Base-by-base conservation (phyloP, 1,284 basidiomycete genomes). In the Hemileia vastatrix region DNA sequence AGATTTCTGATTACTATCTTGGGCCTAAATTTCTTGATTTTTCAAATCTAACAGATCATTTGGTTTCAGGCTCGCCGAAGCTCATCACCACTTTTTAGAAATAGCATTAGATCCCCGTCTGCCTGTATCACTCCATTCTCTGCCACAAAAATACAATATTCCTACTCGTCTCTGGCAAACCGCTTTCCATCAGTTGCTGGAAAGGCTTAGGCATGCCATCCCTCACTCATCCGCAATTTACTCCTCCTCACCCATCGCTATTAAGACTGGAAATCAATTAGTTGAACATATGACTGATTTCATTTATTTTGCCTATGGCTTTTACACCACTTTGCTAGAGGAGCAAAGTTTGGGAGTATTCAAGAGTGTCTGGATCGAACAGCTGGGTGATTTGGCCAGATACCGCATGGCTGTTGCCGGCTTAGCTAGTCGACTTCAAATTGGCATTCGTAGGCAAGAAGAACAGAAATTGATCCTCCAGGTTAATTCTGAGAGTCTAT, bases 71-170 rank as follows among this genome's bases (percentile, higher is more conserved):
- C 82, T 96, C 4, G 88, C 88, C 1, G 91, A 96, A 71, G 81
- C 83, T 58, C 90, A 95, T 72, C 89, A 90, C 75, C 85, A 88
- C 67, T 84, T 97, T 53, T 82, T 98, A 60, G 82, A 85, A 57
- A 84, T 93, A 23, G 89, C 91, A 0, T 83, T 92, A 53, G 85
- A 90, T 4, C 89, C 91, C 0, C 84, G 84, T 23, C 84, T 93
- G 0, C 94, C 94, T 0, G 83, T 87, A 0, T 92, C 90, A 0
- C 78, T 96, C 2, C 86, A 90, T 52, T 84, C 86, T 66, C 87
- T 97, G 48, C 91, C 93, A 0, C 84, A 84, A 51, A 92, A 90
- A 71, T 97, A 96, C 79, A 95, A 94, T 76, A 91, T 97, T 67
- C 89, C 94, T 58, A 86, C 86, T 33, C 84, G 93, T 11, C 81